A percentile compares a stretch with the other conserved stretches of the same genome.
These are phyloP conservation scores for Phytophthora europaea DNA, from an alignment of 352 stramenopile genomes.

Conservation along the genomic window DNA sequence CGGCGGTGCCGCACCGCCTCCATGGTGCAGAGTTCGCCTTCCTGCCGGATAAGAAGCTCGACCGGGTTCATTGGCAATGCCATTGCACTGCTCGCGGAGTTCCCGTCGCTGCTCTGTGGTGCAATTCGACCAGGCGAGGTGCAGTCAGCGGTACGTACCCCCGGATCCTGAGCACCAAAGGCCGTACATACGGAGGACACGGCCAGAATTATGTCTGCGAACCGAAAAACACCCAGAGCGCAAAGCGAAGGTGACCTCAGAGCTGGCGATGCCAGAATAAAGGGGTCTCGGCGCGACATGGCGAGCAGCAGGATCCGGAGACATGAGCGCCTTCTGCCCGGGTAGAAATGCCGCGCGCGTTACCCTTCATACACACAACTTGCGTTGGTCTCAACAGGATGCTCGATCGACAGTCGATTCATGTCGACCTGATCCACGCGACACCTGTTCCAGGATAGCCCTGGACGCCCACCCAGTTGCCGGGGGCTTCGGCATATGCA, in stretches of 20 bases:
- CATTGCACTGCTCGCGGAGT: not conserved
- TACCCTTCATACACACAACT: slow-evolving; percentile 24
- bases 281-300: slow-evolving; percentile 9
- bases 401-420: slow-evolving; percentile 3
- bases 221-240: not conserved
- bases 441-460: slow-evolving; percentile 12
- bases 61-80: not conserved
- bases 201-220: too few relatives aligned
- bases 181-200: slow-evolving; percentile 2
- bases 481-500: not conserved
- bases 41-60: not conserved
- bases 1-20: slow-evolving; percentile 1
- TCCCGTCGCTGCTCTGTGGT: not conserved
- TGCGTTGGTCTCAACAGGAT: slow-evolving; percentile 32
- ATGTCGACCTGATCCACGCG: slow-evolving; percentile 22
- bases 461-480: not conserved
- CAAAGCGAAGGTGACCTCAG: not conserved
- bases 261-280: not conserved
- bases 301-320: slow-evolving; percentile 10
- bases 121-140: not conserved
- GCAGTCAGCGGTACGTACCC: not conserved
- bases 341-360: slow-evolving; percentile 22
- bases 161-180: slow-evolving; percentile 5
- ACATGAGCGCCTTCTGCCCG: slow-evolving; percentile 25
- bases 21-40: not conserved